Base-by-base conservation (phyloP, 139 green algal species). In the Asterochloris sp. region DNA sequence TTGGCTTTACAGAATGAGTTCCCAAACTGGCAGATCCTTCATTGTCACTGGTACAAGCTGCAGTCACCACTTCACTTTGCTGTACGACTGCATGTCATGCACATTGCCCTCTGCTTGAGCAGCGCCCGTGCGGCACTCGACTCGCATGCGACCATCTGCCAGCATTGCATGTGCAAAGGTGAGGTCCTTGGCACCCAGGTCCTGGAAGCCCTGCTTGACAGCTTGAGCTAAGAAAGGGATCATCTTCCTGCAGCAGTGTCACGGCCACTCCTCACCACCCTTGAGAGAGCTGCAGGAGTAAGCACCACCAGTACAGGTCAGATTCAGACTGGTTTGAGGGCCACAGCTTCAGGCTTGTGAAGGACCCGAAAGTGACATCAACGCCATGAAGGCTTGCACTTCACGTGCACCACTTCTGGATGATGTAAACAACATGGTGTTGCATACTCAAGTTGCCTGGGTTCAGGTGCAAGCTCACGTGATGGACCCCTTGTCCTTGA, bases 401-500 rank as follows among this genome's bases (percentile, higher is more conserved):
- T 54, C 38, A 54, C 38, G 6, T 54, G 38, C 38, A 54, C 6
- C 6, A 54, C 38, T 54, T 2, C 38, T 54, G 38, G 6, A 54
- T 6, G 4, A 10, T 6, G 6, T 6, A 54, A 2, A 54, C 38
- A 54, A 54, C 38, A 54, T 54, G 38, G 38, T 6, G 38, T 54
- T 54, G 38, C 38, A 54, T 54, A 6, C 2, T 54, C 38, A 54
- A 6, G 38, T 54, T 54, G n/a, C 6, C 38, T 54, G 38, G 38
- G 38, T 54, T 10, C 38, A 54, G 6, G 38, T 54, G 38, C 38
- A 54, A 54, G 38, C 73, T 69, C 73, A 80, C 74, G 88, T 87
- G 60, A 99, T 86, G 63, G 84, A 92, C 66, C 97, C 97, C 89
- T 99, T 99, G 88, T 98, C 95, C 79, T 90, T 91, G 13, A 99